phyloP scores from a whole-genome alignment of 106 monocot genomes.

The Allium cepa region DNA sequence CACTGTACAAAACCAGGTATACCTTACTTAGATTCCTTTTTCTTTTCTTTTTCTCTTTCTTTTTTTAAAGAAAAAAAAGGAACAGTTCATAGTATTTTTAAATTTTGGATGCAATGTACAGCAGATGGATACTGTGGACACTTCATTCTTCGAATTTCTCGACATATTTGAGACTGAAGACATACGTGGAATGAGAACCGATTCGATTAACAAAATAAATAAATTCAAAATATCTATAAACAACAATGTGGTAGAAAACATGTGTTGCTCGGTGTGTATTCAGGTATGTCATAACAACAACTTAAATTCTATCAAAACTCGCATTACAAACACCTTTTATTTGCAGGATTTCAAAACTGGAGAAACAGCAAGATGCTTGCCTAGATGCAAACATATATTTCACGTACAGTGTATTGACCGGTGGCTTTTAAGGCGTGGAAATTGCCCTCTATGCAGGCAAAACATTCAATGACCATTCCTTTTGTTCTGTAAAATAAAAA shows the following conservation, averaged over 20 bases:
- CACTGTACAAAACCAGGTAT: conserved; percentile 79
- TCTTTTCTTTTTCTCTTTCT: too few relatives aligned
- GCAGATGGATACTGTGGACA: conserved; percentile 60
- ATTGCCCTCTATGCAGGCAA: conserved; percentile 71
- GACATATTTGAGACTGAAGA: conserved; percentile 58
- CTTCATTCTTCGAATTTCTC: conserved; percentile 11
- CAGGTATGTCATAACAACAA: conserved; percentile 15
- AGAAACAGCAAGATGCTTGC: conserved; percentile 52
- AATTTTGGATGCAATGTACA: not conserved
- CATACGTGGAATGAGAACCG: conserved; percentile 41
- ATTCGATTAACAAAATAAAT: conserved; percentile 37
- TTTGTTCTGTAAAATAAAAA: too few relatives aligned
- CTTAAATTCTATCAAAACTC: not conserved
- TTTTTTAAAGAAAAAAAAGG: too few relatives aligned
- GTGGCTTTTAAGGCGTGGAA: conserved; percentile 68
- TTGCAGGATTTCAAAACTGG: conserved; percentile 64
- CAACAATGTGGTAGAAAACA: conserved; percentile 13
- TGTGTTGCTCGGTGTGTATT: conserved; percentile 57
- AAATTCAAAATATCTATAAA: conserved; percentile 34
- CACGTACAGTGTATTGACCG: conserved; percentile 68
- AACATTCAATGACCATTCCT: conserved; percentile 4
- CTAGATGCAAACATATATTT: conserved; percentile 67
- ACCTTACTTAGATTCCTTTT: too few relatives aligned
- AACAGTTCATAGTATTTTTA: too few relatives aligned
- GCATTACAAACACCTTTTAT: not conserved